Base-by-base conservation (phyloP, 2,329 filamentous ascomycete genomes). In the Hypocreales sp. region DNA sequence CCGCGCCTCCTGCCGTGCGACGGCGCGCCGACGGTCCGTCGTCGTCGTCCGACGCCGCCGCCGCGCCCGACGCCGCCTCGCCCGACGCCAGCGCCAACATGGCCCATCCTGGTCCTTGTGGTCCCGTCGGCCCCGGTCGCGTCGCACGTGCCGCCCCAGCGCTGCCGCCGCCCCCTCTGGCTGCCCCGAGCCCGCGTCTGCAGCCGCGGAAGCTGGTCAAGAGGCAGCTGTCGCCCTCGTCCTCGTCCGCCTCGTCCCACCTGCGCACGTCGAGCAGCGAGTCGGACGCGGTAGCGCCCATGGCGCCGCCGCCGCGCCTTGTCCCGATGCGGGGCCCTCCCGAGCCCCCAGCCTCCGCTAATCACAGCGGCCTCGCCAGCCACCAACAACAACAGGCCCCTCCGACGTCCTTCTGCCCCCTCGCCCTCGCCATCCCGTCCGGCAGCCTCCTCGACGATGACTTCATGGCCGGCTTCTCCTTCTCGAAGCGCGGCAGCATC, bases 401-500 rank as follows among this genome's bases (percentile, higher is more conserved):
- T 4, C 23, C 22, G 15, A 37, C 35, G 34, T 11, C 13, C 37
- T 67, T 61, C 40, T 55, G 56, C 33, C 65, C 67, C 32, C 58
- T 75, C 42, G 61, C 57, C 41, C 63, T 70, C 26, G 45, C 51
- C 31, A 72, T 75, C 40, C 68, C 69, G 23, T 63, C 60, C 29
- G 64, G 66, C 31, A 57, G 49, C 40, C 53, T 74, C 30, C 51
- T 72, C 36, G 68, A 70, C 35, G 64, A 72, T 52, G 65, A 63
- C 40, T 65, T 68, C 42, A 47, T 75, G 41, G 58, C 53, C 36
- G 55, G 58, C 30, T 48, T 76, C 37, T 60, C 60, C 37, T 76
- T 76, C 43, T 73, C 70, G 31, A 71, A 72, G 35, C 60, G 71
- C 39, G 71, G 71, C 37, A 75, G 70, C 48, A 55, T 76, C 40